These are phyloP conservation scores for Pseudozyma tsukubaensis DNA, from an alignment of 1,284 basidiomycete genomes.

Conservation along the genomic window DNA sequence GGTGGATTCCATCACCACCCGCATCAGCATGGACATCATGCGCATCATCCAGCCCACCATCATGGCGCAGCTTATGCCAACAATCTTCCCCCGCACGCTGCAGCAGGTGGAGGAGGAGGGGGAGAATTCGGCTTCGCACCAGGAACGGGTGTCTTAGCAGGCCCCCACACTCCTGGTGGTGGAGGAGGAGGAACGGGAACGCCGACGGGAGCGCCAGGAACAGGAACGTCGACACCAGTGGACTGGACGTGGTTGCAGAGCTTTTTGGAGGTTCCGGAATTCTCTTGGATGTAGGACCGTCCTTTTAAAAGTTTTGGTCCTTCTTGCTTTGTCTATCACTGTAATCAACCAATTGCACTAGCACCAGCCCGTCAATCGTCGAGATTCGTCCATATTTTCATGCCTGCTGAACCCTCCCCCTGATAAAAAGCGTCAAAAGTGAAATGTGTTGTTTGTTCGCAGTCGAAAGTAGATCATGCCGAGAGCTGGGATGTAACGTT, in stretches of 20 bases:
- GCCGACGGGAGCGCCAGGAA: slow-evolving; percentile 18
- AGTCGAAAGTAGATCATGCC: too few species aligned
- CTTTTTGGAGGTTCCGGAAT: slow-evolving; percentile 50
- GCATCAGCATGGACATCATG: slow-evolving; percentile 13
- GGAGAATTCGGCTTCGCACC: slow-evolving; percentile 25
- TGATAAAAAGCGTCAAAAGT: too few species aligned
- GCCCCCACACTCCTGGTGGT: too few species aligned
- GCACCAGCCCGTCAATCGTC: too few species aligned
- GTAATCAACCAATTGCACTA: too few species aligned
- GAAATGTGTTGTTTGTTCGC: too few species aligned
- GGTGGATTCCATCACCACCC: slow-evolving; percentile 15
- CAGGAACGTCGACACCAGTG: slow-evolving; percentile 41
- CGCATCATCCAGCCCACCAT: slow-evolving; percentile 14
- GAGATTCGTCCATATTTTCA: too few species aligned
- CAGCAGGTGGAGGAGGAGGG: background rate
- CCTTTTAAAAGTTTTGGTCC: too few species aligned
- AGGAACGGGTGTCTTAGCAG: background rate
- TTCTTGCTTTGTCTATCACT: background rate
- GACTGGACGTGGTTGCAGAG: slow-evolving; percentile 54
- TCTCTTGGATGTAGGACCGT: slow-evolving; percentile 38
- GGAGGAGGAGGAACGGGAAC: slow-evolving; percentile 16
- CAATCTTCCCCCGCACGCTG: background rate
- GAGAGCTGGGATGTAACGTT: too few species aligned
- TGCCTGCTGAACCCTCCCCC: too few species aligned
- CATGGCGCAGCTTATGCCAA: background rate